These are phyloP conservation scores for Gremmenia infestans DNA, from an alignment of 2,329 filamentous ascomycete species.

Conservation along the genomic window DNA sequence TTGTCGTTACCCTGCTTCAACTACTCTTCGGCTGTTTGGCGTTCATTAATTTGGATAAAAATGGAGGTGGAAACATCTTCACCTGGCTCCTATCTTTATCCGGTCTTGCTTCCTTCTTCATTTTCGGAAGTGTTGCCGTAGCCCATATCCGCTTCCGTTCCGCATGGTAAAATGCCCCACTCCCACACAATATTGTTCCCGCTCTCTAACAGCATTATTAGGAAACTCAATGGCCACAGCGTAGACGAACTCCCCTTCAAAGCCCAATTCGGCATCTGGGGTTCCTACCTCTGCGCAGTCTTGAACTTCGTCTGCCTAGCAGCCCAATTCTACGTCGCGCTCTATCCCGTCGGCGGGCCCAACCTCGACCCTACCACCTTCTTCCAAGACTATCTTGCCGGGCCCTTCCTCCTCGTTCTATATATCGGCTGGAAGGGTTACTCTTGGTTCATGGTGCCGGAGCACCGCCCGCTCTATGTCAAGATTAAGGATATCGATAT, in stretches of 20 bases:
- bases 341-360: conserved; percentile 44
- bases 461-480: conserved; percentile 10
- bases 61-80: conserved; percentile 44
- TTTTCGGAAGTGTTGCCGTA: conserved; percentile 61
- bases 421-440: conserved; percentile 43
- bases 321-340: conserved; percentile 38
- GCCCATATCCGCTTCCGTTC: conserved; percentile 64
- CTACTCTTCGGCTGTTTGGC: conserved; percentile 40
- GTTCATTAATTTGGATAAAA: conserved; percentile 38
- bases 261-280: conserved; percentile 53
- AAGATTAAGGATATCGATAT: conserved; percentile 16
- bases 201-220: background rate
- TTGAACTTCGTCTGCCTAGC: conserved; percentile 44
- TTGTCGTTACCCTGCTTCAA: conserved; percentile 41
- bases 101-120: conserved; percentile 53
- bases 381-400: conserved; percentile 53
- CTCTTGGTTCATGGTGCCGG: conserved; percentile 22
- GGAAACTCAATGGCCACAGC: conserved; percentile 46
- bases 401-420: conserved; percentile 41
- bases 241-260: conserved; percentile 62
- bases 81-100: conserved; percentile 62
- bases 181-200: too few species aligned
- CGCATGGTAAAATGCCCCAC: conserved; percentile 42
- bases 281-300: conserved; percentile 56
- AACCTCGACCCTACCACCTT: conserved; percentile 37